Evolutionary conservation across 305 asterid species (phyloP), one percentile per base, ranked within the genome.

Genomic region (Salvia sclarea): DNA sequence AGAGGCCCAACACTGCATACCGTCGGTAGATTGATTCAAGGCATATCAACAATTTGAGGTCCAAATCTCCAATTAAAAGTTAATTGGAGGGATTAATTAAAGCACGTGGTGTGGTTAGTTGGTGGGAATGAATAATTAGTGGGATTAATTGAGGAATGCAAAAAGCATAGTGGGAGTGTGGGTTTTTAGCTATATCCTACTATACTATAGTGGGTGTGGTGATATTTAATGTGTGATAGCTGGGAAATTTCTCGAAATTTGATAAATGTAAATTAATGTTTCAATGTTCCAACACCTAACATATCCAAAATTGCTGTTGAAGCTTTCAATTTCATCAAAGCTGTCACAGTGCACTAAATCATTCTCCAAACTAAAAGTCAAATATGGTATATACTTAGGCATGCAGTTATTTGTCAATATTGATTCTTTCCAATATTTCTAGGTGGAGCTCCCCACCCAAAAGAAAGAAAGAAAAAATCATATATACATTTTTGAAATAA

Each of bases 191-290:
- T 64, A 33, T 43, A 53, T 64, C 61, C 30, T 25, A 25, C 4
- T 1, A n/a, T n/a, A n/a, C n/a, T n/a, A n/a, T n/a, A n/a, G n/a
- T n/a, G n/a, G n/a, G n/a, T n/a, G 57, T 30, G 71, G 75, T 48
- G 67, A 43, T 50, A 74, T 69, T 78, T 31, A 70, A 65, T 70
- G 60, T 69, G 59, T 12, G 59, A 52, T 74, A 64, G 79, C 49
- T 78, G 68, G 53, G 48, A 64, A 68, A 55, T 52, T 58, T 66
- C 77, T 72, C 60, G 77, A 74, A 64, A 63, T 52, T 49, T 74
- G 75, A 65, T 69, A 70, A 61, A 47, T 70, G 35, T 50, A 64
- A 22, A 64, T 48, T 3, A 66, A 24, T 60, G 44, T 21, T 45
- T 35, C 20, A 44, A 33, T 76, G 68, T 70, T 53, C 14, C 66